Evolutionary conservation across 2,329 filamentous ascomycete genomes (phyloP).

Genomic region (Colletotrichum sp.): DNA sequence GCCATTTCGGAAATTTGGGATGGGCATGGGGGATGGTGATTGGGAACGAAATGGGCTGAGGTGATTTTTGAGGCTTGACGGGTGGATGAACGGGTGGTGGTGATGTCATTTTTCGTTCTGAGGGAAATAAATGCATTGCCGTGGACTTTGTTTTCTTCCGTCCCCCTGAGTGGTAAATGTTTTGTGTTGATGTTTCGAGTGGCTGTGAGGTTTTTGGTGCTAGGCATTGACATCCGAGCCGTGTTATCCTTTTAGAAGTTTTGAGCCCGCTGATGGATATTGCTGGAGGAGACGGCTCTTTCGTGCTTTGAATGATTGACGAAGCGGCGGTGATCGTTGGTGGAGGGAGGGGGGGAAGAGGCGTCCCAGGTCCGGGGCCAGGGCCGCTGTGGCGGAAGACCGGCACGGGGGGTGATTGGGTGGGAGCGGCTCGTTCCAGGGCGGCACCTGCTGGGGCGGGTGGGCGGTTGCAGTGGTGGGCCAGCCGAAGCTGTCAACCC

Average conservation of each 20-base stretch:
- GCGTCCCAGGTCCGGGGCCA: not conserved
- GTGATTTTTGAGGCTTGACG: not conserved
- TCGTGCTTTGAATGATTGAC: not conserved
- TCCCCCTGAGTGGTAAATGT: not conserved
- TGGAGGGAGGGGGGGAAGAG: not conserved
- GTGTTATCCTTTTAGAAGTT: not conserved
- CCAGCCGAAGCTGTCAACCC: conserved; percentile 5
- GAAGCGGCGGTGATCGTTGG: not conserved
- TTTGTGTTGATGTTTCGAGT: not conserved
- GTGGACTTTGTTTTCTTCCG: not conserved
- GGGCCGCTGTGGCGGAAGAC: not conserved
- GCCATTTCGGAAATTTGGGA: not conserved
- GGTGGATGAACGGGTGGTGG: not conserved
- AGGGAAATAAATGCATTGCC: not conserved
- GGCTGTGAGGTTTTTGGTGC: not conserved
- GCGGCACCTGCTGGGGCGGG: not conserved
- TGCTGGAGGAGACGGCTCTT: not conserved
- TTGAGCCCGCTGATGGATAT: not conserved
- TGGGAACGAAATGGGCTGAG: not conserved
- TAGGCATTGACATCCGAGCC: conserved; percentile 3
- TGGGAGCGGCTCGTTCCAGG: not conserved
- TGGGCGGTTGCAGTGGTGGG: not conserved
- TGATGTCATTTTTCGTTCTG: conserved; percentile 9
- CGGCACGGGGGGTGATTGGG: conserved; percentile 13
- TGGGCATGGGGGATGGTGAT: not conserved